phyloP scores from a whole-genome alignment of 192 early-diverging fungal species.

The Dispira simplex region DNA sequence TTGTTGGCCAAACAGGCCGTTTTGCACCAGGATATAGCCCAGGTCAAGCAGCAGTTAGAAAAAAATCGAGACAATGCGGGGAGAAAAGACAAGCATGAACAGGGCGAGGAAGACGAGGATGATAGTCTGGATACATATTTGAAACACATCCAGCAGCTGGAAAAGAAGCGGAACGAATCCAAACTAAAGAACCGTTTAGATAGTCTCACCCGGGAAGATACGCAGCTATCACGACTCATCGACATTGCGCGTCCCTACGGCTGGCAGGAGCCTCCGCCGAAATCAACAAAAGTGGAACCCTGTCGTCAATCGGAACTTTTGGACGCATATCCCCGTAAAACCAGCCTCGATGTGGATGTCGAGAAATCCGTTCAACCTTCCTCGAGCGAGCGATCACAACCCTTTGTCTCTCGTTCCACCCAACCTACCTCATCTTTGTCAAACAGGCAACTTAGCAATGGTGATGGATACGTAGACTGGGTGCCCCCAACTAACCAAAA shows the following conservation, averaged over 20 bases:
- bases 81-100: background rate
- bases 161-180: background rate
- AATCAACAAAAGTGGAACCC: too few relatives aligned
- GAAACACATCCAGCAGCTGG: background rate
- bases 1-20: background rate
- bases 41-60: background rate
- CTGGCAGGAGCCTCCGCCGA: too few relatives aligned
- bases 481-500: conserved; percentile 3
- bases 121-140: background rate
- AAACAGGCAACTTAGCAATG: background rate
- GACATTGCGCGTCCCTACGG: too few relatives aligned
- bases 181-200: background rate
- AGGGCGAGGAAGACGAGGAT: background rate
- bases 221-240: too few relatives aligned
- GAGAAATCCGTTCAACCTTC: background rate
- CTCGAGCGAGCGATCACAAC: background rate
- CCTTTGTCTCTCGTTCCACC: background rate
- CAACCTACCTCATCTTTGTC: background rate
- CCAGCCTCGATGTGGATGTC: background rate
- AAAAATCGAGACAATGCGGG: background rate
- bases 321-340: background rate
- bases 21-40: background rate
- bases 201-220: background rate
- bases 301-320: background rate
- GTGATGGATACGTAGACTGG: background rate